These are phyloP conservation scores for Exserohilum rostratum DNA, from an alignment of 2,329 filamentous ascomycete species.

Conservation along the genomic window DNA sequence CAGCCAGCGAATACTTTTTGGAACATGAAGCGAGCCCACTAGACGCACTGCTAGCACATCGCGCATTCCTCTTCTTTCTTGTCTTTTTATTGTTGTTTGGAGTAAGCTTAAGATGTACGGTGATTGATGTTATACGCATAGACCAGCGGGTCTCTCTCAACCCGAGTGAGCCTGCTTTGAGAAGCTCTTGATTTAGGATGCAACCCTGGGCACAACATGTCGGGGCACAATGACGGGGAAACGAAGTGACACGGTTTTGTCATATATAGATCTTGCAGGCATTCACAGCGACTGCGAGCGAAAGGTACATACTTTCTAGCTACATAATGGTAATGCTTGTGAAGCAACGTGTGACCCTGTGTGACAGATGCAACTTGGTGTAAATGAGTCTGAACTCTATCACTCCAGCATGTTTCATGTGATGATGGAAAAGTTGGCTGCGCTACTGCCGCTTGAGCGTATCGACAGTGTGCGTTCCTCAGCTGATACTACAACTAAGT, in stretches of 20 bases:
- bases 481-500: no score
- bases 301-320: slow-evolving; percentile 32
- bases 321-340: slow-evolving; percentile 45
- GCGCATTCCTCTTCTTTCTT: slow-evolving; percentile 25
- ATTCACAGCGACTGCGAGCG: slow-evolving; percentile 23
- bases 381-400: no score
- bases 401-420: no score
- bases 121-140: slow-evolving; percentile 41
- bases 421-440: no score
- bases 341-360: neutral
- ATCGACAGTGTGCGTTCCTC: no score
- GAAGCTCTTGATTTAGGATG: slow-evolving; percentile 17
- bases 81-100: slow-evolving; percentile 36
- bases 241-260: slow-evolving; percentile 39
- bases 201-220: slow-evolving; percentile 26
- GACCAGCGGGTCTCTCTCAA: slow-evolving; percentile 37
- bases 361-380: neutral
- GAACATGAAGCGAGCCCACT: neutral
- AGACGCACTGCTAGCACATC: neutral
- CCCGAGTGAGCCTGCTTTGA: slow-evolving; percentile 23
- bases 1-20: neutral
- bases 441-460: no score
- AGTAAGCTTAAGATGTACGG: slow-evolving; percentile 30
- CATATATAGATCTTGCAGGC: slow-evolving; percentile 39
- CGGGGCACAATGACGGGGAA: slow-evolving; percentile 36